Percentiles rank a stretch among this genome's conserved stretches.
Conservation (phyloP, 2,329 filamentous ascomycete species). For the Colletotrichum costaricense region DNA sequence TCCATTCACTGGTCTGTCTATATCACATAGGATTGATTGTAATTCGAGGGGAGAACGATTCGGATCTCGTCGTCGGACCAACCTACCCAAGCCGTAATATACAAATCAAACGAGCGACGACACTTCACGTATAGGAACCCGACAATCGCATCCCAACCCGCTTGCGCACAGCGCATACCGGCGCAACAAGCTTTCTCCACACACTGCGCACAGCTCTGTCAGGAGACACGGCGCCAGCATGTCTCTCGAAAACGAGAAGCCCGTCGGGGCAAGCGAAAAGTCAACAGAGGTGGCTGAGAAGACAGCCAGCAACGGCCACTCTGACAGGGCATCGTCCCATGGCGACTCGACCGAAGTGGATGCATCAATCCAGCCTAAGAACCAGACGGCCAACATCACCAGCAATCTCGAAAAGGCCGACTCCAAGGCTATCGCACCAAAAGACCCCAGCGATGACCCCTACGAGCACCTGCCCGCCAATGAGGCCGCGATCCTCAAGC, state of each 20-base stretch:
- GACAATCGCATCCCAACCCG: neutral
- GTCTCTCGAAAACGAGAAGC: conserved; percentile 28
- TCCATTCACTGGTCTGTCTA: neutral
- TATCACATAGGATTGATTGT: neutral
- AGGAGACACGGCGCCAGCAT: conserved; percentile 7
- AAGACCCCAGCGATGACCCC: conserved; percentile 61
- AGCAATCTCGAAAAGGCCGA: conserved; percentile 54
- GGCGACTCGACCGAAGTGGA: conserved; percentile 46
- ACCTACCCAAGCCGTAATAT: neutral
- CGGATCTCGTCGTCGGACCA: neutral
- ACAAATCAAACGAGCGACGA: neutral
- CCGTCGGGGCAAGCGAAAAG: conserved; percentile 15
- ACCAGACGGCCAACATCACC: conserved; percentile 38
- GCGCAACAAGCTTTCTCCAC: conserved; percentile 14
- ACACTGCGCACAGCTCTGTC: conserved; percentile 3
- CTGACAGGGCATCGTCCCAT: conserved; percentile 48
- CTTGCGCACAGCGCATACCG: conserved; percentile 27
- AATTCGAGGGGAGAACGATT: neutral
- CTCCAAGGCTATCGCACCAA: conserved; percentile 50
- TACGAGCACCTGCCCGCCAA: conserved; percentile 72
- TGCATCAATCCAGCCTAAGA: conserved; percentile 24
- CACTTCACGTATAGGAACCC: conserved; percentile 4
- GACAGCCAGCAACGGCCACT: conserved; percentile 38
- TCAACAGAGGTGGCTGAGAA: conserved; percentile 38
- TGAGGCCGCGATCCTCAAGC: conserved; percentile 75